Evolutionary conservation across 2,329 filamentous ascomycete genomes (phyloP), one percentile per base, ranked within the genome.

Genomic region (Xylaria sp.): DNA sequence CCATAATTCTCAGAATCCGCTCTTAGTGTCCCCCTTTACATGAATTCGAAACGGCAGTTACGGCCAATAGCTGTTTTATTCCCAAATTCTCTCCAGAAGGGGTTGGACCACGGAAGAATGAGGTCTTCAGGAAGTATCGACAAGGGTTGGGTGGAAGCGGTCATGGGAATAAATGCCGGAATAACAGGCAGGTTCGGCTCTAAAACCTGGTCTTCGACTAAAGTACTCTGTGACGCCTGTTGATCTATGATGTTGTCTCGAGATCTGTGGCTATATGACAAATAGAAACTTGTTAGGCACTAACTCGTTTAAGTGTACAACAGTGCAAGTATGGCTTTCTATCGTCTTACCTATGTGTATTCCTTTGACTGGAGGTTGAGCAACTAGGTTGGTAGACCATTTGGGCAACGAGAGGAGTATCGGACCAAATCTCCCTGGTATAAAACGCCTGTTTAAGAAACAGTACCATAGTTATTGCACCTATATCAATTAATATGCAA

Each of bases 51-150:
- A 60, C 65, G 7, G 69, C 60, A 25, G 39, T 50, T 50, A 5
- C 64, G 63, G 13, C 45, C 20, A 5, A 73, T 20, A 15, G 55
- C 53, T 3, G 66, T 63, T 61, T 71, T 72, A 44, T 72, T 72
- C n/a, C 72, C 71, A 25, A 70, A 73, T 1, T 51, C 45, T 15
- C 42, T n/a, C 71, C 72, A 73, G 60, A 73, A 70, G 2, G 31
- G 39, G 7, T 68, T 17, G 1, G 25, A 39, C 71, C 69, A 73
- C 2, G 11, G 49, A 3, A 71, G 72, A 3, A 73, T 63, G 15
- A 72, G 47, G 20, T 39, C 36, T 15, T 27, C 39, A 17, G 61
- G 66, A 55, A 47, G 39, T n/a, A 31, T 47, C 22, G 42, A 22
- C 25, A 29, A 15, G 10, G 45, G 45, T 6, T 27, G 45, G 22